Evolutionary conservation across 306 rosid genomes (phyloP).

Genomic region (Prunus salicina): DNA sequence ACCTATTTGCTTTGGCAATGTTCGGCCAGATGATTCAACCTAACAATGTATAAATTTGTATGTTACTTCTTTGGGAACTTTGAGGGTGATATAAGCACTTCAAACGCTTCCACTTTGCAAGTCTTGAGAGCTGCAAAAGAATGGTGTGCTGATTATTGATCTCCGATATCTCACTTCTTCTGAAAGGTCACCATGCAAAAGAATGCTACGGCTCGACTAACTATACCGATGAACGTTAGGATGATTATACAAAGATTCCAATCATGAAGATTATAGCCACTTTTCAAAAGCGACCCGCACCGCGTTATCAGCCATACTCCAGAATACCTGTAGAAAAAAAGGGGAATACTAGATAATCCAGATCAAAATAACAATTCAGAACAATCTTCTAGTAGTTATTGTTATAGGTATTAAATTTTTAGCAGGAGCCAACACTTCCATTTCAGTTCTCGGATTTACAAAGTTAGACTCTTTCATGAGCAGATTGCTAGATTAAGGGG

Average conservation of each 20-base stretch:
- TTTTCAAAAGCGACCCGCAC: conserved; percentile 55
- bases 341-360: background rate
- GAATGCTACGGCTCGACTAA: conserved; percentile 58
- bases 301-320: conserved; percentile 96
- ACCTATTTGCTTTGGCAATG: background rate
- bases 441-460: too few species aligned
- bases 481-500: background rate
- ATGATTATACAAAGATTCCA: conserved; percentile 65
- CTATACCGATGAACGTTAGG: conserved; percentile 56
- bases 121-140: background rate
- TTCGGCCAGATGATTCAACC: background rate
- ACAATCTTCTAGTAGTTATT: background rate
- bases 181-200: conserved; percentile 62
- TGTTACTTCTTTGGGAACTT: background rate
- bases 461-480: too few species aligned
- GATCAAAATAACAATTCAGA: background rate
- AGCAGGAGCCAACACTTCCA: too few species aligned
- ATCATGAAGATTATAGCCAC: conserved; percentile 69
- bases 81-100: conserved; percentile 9
- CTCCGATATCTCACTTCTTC: conserved; percentile 46
- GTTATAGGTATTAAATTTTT: too few species aligned
- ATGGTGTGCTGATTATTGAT: background rate
- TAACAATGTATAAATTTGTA: too few species aligned
- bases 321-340: conserved; percentile 57
- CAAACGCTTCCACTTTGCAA: background rate